phyloP scores from a whole-genome alignment of 2,329 filamentous ascomycete genomes.

The Beauveria asiatica region DNA sequence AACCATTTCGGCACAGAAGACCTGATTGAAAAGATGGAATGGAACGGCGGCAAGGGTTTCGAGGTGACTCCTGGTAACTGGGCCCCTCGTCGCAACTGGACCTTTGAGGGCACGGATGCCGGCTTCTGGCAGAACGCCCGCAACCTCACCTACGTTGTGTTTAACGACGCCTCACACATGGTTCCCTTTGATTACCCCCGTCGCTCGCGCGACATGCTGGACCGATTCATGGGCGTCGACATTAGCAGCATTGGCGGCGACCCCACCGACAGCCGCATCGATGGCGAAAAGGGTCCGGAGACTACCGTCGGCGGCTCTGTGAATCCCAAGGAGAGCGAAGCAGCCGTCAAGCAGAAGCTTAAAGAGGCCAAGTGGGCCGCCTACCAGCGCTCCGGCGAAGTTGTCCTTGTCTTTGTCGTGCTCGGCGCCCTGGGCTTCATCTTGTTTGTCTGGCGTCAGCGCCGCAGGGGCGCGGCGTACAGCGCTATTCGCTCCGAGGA shows the following conservation, averaged over 20 bases:
- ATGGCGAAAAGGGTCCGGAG: constrained; percentile 73
- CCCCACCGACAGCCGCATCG: constrained; percentile 70
- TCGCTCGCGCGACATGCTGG: constrained; percentile 88
- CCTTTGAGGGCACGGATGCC: constrained; percentile 77
- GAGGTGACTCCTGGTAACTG: constrained; percentile 78
- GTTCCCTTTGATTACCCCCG: constrained; percentile 90
- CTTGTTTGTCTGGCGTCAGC: constrained; percentile 58
- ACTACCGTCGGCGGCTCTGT: constrained; percentile 67
- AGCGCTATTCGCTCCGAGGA: constrained; percentile 37
- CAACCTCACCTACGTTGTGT: constrained; percentile 90
- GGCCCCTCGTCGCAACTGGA: constrained; percentile 91
- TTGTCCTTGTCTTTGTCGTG: constrained; percentile 73
- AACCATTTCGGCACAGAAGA: constrained; percentile 93
- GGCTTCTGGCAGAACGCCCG: constrained; percentile 92
- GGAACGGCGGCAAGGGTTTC: constrained; percentile 88
- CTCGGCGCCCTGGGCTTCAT: constrained; percentile 67
- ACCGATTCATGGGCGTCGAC: constrained; percentile 90
- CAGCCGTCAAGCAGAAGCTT: constrained; percentile 61
- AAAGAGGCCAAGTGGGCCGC: constrained; percentile 81
- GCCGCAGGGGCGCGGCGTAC: constrained; percentile 48
- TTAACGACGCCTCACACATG: constrained; percentile 97
- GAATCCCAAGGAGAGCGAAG: constrained; percentile 46
- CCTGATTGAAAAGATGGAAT: constrained; percentile 81
- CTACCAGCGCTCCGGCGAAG: constrained; percentile 79
- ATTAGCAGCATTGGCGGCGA: constrained; percentile 78